Percentiles rank a stretch among this genome's conserved stretches.
phyloP scores from a whole-genome alignment of 2,329 filamentous ascomycete species.

The Macrophomina tecta region DNA sequence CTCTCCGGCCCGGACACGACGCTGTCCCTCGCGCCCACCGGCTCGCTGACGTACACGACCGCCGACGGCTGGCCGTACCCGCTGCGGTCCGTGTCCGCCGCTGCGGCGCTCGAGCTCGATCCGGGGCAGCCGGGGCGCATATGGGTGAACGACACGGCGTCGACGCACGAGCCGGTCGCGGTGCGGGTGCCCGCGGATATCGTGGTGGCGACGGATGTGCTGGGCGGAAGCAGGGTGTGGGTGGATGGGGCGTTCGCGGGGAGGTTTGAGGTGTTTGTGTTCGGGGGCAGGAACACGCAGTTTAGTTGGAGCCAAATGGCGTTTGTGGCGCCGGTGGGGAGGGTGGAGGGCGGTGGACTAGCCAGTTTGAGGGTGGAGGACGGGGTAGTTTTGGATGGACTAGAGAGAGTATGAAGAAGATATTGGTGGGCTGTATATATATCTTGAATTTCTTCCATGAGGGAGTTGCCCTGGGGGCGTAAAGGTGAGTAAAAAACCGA shows the following conservation, averaged over 20 bases:
- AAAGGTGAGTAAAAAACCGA: too few relatives aligned
- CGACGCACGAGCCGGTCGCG: conserved; percentile 52
- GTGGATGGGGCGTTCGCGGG: conserved; percentile 56
- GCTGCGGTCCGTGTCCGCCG: conserved; percentile 62
- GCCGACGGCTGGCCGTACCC: conserved; percentile 56
- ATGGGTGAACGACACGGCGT: conserved; percentile 55
- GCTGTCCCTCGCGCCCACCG: conserved; percentile 40
- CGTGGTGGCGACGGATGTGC: conserved; percentile 53
- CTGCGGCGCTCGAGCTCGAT: conserved; percentile 56
- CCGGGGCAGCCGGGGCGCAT: conserved; percentile 61
- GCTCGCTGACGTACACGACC: conserved; percentile 50
- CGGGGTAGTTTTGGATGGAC: not conserved
- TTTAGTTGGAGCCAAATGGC: conserved; percentile 29
- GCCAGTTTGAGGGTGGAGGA: conserved; percentile 4
- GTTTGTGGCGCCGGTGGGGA: conserved; percentile 15
- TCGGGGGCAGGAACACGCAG: conserved; percentile 37
- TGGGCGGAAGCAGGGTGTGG: conserved; percentile 51
- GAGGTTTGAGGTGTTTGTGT: conserved; percentile 49
- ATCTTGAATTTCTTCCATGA: too few relatives aligned
- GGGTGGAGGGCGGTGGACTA: conserved; percentile 33
- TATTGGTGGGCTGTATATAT: too few relatives aligned
- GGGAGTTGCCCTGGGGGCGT: too few relatives aligned
- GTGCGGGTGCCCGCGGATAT: conserved; percentile 48
- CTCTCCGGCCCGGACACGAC: conserved; percentile 53
- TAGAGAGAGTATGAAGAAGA: not conserved